Conservation (phyloP, 2,329 filamentous ascomycete species). For the Aureobasidium sp. region DNA sequence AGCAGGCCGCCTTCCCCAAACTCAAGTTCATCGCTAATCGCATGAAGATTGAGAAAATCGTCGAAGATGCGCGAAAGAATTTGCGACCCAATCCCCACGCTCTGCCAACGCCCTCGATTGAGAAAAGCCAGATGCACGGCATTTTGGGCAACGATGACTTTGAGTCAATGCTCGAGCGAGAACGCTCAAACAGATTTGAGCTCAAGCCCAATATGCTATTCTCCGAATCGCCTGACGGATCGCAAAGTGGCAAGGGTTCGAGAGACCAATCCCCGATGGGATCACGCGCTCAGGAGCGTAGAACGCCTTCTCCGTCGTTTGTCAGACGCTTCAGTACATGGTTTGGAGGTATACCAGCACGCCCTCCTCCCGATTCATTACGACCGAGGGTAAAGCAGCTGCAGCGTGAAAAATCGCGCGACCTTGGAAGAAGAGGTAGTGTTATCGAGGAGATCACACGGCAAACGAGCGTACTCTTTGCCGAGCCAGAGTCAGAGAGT, state of each 20-base stretch:
- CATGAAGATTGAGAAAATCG: slow-evolving; percentile 67
- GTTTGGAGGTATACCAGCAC: slow-evolving; percentile 18
- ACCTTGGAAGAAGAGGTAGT: slow-evolving; percentile 19
- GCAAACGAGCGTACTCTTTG: slow-evolving; percentile 39
- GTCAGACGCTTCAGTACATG: slow-evolving; percentile 23
- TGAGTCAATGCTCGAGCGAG: slow-evolving; percentile 29
- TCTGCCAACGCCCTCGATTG: slow-evolving; percentile 21
- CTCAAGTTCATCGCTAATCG: slow-evolving; percentile 85
- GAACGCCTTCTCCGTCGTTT: slow-evolving; percentile 21
- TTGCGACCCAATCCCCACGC: slow-evolving; percentile 24
- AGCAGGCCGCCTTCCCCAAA: slow-evolving; percentile 83
- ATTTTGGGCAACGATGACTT: slow-evolving; percentile 41
- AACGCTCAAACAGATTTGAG: slow-evolving; percentile 21
- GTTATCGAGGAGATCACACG: slow-evolving; percentile 36
- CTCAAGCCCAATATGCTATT: slow-evolving; percentile 21
- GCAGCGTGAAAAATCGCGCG: slow-evolving; percentile 6
- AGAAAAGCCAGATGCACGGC: slow-evolving; percentile 19
- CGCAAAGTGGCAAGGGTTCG: neutral
- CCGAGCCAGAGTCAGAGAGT: slow-evolving; percentile 27
- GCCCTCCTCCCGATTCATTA: slow-evolving; percentile 17
- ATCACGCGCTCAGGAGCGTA: neutral
- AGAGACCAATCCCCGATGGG: neutral
- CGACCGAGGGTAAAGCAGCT: slow-evolving; percentile 7
- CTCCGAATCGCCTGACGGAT: slow-evolving; percentile 11
- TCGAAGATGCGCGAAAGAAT: slow-evolving; percentile 47